Percentiles rank a stretch among this genome's conserved stretches.
Evolutionary conservation across 1,139 yeast genomes (phyloP).

Genomic region (Yamadazyma buinensis): DNA sequence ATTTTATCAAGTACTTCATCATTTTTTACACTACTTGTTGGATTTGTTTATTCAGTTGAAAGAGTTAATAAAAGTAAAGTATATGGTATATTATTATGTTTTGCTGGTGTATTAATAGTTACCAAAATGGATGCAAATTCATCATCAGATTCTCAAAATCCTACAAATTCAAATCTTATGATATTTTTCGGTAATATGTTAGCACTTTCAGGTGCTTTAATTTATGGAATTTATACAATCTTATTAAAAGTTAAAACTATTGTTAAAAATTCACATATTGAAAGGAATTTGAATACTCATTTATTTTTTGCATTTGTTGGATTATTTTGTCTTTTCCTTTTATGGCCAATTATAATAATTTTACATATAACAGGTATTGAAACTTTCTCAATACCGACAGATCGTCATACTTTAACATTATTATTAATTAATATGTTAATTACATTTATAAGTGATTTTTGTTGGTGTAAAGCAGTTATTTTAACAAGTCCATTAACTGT

Average conservation of each 20-base stretch:
- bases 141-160: constrained; percentile 28
- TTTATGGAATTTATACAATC: constrained; percentile 91
- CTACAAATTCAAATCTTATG: constrained; percentile 25
- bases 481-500: constrained; percentile 92
- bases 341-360: constrained; percentile 79
- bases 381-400: constrained; percentile 64
- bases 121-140: constrained; percentile 45
- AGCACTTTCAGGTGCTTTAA: constrained; percentile 78
- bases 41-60: constrained; percentile 70
- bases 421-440: constrained; percentile 65
- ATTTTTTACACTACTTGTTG: constrained; percentile 85
- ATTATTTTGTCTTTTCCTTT: constrained; percentile 62
- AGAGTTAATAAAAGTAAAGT: constrained; percentile 61
- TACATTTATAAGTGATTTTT: constrained; percentile 82
- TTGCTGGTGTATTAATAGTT: constrained; percentile 75
- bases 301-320: constrained; percentile 95
- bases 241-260: constrained; percentile 66
- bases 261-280: constrained; percentile 47
- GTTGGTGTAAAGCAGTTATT: constrained; percentile 95
- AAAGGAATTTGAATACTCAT: constrained; percentile 74
- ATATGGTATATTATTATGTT: constrained; percentile 64
- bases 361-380: constrained; percentile 66
- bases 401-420: constrained; percentile 48
- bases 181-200: constrained; percentile 71
- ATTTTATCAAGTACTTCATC: constrained; percentile 88